Base-by-base conservation (phyloP, 495 filamentous ascomycete species). In the Penicillium simplicissimum region DNA sequence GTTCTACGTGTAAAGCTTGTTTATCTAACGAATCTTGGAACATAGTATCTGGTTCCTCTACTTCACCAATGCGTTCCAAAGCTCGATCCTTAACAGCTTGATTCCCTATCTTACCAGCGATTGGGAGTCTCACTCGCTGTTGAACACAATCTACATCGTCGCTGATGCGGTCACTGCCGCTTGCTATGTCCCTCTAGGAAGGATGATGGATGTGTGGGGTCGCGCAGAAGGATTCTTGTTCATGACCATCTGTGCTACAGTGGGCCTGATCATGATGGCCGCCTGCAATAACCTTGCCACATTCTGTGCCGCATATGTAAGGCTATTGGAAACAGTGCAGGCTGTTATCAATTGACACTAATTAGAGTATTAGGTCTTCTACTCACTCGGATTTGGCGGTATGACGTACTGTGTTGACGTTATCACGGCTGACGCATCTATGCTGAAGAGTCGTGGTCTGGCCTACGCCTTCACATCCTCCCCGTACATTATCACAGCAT, bases 201-300 rank as follows among this genome's bases (percentile, higher is more conserved):
- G 90, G 71, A 76, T 88, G 42, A 77, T 90, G 66, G 87, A 92
- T 65, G 74, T 88, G 28, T 90, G 82, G 78, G 88, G 87, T 57
- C 69, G 85, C 69, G 64, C 84, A 64, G 70, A 82, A 53, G 81
- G 80, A 36, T 90, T 88, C 64, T 74, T 71, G 13, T 45, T 80
- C 57, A 77, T 79, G 75, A 55, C 73, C 0, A 19, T 62, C 10
- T 69, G 78, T 42, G 67, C 73, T 2, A 79, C 74, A 0, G 34
- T 82, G 3, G 74, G 76, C 8, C 47, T 84, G 61, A 75, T 84
- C 40, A 64, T 84, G 59, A 80, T 84, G 71, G 82, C 82, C n/a
- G 71, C 71, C 7, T 83, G 77, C 61, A 69, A 79, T 33, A 76
- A 76, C 55, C 71, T 84, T 31, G 62, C 78, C 31, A 78, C 78